phyloP scores from a whole-genome alignment of 345 rosid species.

The Barbarea vulgaris region DNA sequence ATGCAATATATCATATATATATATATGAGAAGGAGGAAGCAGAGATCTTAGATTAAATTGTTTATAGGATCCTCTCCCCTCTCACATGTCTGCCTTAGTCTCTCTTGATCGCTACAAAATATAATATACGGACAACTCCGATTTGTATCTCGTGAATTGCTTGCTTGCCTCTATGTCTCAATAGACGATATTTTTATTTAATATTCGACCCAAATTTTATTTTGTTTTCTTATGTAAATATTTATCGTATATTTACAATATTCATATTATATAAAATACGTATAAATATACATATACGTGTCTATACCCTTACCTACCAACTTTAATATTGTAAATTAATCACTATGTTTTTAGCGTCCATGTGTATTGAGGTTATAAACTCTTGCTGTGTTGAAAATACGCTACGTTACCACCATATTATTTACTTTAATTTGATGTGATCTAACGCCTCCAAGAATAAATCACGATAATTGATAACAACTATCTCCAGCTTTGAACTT shows the following conservation, averaged over 20 bases:
- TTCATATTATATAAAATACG: not conserved
- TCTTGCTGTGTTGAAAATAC: slow-evolving; percentile 13
- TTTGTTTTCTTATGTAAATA: slow-evolving; percentile 33
- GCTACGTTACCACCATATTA: not conserved
- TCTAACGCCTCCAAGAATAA: slow-evolving; percentile 25
- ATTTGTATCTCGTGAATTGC: slow-evolving; percentile 47
- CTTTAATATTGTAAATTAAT: slow-evolving; percentile 19
- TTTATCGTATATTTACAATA: slow-evolving; percentile 5
- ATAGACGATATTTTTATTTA: slow-evolving; percentile 38
- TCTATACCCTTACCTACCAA: slow-evolving; percentile 28
- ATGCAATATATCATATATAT: slow-evolving; percentile 1
- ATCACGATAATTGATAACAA: slow-evolving; percentile 30
- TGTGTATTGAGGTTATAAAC: slow-evolving; percentile 12
- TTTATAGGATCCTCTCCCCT: slow-evolving; percentile 39
- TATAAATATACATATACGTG: slow-evolving; percentile 12
- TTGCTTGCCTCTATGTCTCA: slow-evolving; percentile 46
- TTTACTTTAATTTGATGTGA: not conserved
- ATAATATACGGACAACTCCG: slow-evolving; percentile 43
- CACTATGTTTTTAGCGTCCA: not conserved
- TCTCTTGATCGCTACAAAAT: slow-evolving; percentile 47
- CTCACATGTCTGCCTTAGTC: slow-evolving; percentile 46
- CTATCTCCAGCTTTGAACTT: slow-evolving; percentile 38
- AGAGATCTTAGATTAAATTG: slow-evolving; percentile 32
- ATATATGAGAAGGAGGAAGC: slow-evolving; percentile 25
- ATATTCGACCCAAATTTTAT: slow-evolving; percentile 15